Base-by-base conservation (phyloP, 176 grass and related monocot genomes). In the Oryza rufipogon region DNA sequence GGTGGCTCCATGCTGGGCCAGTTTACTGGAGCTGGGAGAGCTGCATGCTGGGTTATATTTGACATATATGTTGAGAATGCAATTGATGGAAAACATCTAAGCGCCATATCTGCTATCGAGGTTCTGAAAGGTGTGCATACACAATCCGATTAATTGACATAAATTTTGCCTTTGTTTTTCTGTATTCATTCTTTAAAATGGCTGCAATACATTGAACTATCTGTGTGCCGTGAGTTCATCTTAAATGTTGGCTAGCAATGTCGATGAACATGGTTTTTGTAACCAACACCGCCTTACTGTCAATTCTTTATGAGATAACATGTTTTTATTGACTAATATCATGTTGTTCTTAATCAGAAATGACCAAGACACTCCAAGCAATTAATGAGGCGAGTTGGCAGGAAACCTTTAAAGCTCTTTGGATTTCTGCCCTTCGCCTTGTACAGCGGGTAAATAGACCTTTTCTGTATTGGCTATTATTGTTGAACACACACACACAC, bases 371-470 rank as follows among this genome's bases (percentile, higher is more conserved):
- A 61, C 87, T 93, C 71, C 89, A 92, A 92, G 81, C 86, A 78
- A 80, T 96, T 85, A 99, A 99, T 49, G 89, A 94, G 77, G 91
- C 96, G 82, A 94, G 88, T 75, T 99, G 96, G 96, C 96, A 95
- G 51, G 96, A 99, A 76, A 99, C 93, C 30, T 99, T 99, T 87
- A 92, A 92, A 88, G 93, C 96, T 87, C 87, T 99, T 61, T 99
- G 96, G 96, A 83, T 99, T 83, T 92, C 96, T 67, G 91, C 89
- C 64, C 89, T 99, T 91, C 91, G 93, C 70, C 93, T 99, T 69
- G 72, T 99, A 70, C 96, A 99, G 54, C 86, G 93, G 89, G 96
- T 99, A n/a, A 86, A 87, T 79, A 73, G 34, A 68, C 48, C 34
- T 86, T 82, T 81, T 68, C 28, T 34, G 66, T 73, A 26, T 70